Evolutionary conservation across 768 basidiomycete genomes (phyloP).

Genomic region (Lactarius hengduanensis): DNA sequence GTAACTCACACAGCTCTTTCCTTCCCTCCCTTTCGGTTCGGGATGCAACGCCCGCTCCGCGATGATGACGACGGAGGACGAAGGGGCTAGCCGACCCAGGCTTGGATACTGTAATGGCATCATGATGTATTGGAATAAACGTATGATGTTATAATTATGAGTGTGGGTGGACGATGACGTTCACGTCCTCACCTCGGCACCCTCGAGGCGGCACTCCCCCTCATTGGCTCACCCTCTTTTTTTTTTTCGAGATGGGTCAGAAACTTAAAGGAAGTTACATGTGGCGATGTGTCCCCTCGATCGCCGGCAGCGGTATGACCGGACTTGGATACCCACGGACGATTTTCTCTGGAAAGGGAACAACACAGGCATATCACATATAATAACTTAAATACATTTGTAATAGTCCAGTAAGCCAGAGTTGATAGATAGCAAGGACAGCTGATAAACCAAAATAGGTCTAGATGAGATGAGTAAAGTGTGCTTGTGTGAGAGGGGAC

Average conservation of each 20-base stretch:
- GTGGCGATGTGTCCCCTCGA: slow-evolving; percentile 15
- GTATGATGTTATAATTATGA: background rate
- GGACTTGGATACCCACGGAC: slow-evolving; percentile 8
- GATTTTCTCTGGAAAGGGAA: background rate
- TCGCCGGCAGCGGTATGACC: slow-evolving; percentile 11
- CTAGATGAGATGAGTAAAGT: background rate
- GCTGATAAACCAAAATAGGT: background rate
- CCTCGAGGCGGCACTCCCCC: background rate
- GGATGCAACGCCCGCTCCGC: background rate
- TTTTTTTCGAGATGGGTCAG: background rate
- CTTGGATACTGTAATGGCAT: background rate
- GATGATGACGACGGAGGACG: background rate
- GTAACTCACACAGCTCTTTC: background rate
- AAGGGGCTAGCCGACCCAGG: background rate
- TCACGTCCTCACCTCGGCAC: background rate
- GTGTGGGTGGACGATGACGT: background rate
- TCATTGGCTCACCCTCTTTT: background rate
- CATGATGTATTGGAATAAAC: background rate
- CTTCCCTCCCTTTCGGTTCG: background rate
- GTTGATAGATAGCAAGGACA: background rate
- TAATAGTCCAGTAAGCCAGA: background rate
- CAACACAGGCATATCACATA: background rate
- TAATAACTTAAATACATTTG: background rate
- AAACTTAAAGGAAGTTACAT: background rate
- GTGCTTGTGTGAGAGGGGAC: background rate